phyloP scores from a whole-genome alignment of 176 grass and related monocot genomes.

The Aegilops tauschii region DNA sequence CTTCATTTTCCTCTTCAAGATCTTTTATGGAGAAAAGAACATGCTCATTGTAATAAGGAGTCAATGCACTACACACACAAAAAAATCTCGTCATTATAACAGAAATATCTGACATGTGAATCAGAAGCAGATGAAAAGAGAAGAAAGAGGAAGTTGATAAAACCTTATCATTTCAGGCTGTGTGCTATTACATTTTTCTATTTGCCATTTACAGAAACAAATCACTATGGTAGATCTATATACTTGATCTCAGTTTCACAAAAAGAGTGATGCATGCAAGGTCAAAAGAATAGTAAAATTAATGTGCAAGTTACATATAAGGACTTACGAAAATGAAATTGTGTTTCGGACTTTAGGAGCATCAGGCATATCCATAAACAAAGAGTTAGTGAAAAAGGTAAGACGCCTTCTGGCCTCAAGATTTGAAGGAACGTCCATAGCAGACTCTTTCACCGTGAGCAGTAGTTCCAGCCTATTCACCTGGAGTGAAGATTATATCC shows the following conservation, averaged over 20 bases:
- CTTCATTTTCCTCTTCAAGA: constrained; percentile 83
- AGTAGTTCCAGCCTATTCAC: constrained; percentile 78
- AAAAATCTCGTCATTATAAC: constrained; percentile 16
- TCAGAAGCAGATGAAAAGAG: constrained; percentile 3
- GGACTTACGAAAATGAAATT: constrained; percentile 94
- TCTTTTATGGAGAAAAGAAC: constrained; percentile 79
- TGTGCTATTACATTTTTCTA: not conserved
- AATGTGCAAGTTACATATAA: constrained; percentile 11
- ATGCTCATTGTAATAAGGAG: constrained; percentile 76
- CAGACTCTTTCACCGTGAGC: constrained; percentile 91
- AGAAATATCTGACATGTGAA: constrained; percentile 18
- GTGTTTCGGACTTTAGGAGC: constrained; percentile 93
- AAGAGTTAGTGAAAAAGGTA: constrained; percentile 91
- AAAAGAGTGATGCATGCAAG: not conserved
- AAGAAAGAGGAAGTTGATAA: not conserved
- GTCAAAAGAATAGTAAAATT: constrained; percentile 30
- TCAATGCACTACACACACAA: constrained; percentile 60
- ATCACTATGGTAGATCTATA: not conserved
- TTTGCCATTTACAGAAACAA: constrained; percentile 2
- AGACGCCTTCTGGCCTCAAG: constrained; percentile 84
- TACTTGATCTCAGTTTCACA: constrained; percentile 20
- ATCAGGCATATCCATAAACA: constrained; percentile 99
- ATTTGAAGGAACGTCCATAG: constrained; percentile 95
- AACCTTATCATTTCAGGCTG: not conserved
- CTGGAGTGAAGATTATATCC: constrained; percentile 32